These are phyloP conservation scores for Luffa acutangula DNA, from an alignment of 306 rosid genomes.

Conservation along the genomic window DNA sequence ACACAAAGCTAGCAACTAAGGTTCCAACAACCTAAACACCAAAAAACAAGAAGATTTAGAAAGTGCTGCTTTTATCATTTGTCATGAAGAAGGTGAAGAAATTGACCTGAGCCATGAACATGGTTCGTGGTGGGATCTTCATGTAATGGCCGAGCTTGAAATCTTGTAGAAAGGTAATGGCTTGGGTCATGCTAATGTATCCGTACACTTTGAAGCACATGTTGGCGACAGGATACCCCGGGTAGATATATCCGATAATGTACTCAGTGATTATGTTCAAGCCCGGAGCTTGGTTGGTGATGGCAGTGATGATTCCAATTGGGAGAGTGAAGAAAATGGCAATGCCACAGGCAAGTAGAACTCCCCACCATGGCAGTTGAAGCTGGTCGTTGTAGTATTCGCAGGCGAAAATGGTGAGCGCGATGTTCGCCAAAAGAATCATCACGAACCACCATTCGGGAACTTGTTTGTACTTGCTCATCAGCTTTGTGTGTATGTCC, in stretches of 20 bases:
- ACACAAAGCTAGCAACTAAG: slow-evolving; percentile 45
- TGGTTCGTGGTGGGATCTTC: slow-evolving; percentile 90
- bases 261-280: slow-evolving; percentile 81
- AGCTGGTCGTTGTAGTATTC: slow-evolving; percentile 68
- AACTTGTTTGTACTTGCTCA: slow-evolving; percentile 64
- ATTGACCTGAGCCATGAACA: slow-evolving; percentile 91
- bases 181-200: slow-evolving; percentile 83
- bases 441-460: slow-evolving; percentile 88
- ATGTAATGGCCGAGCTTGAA: slow-evolving; percentile 96
- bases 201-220: slow-evolving; percentile 97
- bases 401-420: slow-evolving; percentile 44
- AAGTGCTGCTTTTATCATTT: background rate
- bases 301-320: slow-evolving; percentile 80
- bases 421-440: slow-evolving; percentile 47
- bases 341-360: slow-evolving; percentile 63
- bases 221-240: slow-evolving; percentile 93
- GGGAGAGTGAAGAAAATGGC: slow-evolving; percentile 90
- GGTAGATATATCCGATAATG: slow-evolving; percentile 78
- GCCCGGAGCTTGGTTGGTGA: slow-evolving; percentile 88
- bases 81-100: background rate
- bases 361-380: slow-evolving; percentile 99
- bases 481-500: slow-evolving; percentile 77
- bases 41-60: background rate
- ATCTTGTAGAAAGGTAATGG: slow-evolving; percentile 77
- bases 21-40: slow-evolving; percentile 58